phyloP scores from a whole-genome alignment of 2,329 filamentous ascomycete species.

The Phialocephala sp. region DNA sequence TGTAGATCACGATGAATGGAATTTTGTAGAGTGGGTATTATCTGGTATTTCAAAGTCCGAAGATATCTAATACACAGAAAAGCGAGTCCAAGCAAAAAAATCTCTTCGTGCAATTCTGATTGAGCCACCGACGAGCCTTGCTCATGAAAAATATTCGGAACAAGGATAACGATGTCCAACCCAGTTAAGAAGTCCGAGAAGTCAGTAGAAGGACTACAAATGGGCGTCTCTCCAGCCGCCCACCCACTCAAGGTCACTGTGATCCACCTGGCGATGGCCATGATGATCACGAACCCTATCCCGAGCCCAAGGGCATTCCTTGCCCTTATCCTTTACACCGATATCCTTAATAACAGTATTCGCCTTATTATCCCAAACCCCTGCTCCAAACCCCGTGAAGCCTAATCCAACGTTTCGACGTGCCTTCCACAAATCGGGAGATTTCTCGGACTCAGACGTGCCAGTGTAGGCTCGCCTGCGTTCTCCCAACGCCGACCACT shows the following conservation, averaged over 20 bases:
- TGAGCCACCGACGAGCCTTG: neutral
- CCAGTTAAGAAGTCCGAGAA: constrained; percentile 24
- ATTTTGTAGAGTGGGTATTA: constrained; percentile 44
- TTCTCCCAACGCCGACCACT: constrained; percentile 89
- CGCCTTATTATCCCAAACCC: constrained; percentile 42
- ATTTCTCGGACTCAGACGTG: constrained; percentile 55
- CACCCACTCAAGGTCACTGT: constrained; percentile 88
- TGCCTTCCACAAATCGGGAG: constrained; percentile 53
- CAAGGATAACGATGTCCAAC: constrained; percentile 17
- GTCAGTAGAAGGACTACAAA: constrained; percentile 53
- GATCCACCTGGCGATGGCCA: constrained; percentile 64
- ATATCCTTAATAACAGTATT: constrained; percentile 45
- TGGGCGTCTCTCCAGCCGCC: constrained; percentile 78
- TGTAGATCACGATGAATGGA: neutral
- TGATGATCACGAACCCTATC: constrained; percentile 55
- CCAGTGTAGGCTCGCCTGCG: constrained; percentile 72
- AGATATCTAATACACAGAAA: constrained; percentile 46
- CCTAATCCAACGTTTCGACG: constrained; percentile 52
- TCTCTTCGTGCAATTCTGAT: constrained; percentile 19
- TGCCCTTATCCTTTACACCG: constrained; percentile 45
- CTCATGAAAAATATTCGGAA: constrained; percentile 9
- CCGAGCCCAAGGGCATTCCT: constrained; percentile 56
- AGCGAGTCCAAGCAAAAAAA: constrained; percentile 42
- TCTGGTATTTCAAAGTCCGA: constrained; percentile 43
- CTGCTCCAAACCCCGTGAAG: constrained; percentile 52